Conservation (phyloP, 306 rosid genomes). For the Cucurbita pepo region DNA sequence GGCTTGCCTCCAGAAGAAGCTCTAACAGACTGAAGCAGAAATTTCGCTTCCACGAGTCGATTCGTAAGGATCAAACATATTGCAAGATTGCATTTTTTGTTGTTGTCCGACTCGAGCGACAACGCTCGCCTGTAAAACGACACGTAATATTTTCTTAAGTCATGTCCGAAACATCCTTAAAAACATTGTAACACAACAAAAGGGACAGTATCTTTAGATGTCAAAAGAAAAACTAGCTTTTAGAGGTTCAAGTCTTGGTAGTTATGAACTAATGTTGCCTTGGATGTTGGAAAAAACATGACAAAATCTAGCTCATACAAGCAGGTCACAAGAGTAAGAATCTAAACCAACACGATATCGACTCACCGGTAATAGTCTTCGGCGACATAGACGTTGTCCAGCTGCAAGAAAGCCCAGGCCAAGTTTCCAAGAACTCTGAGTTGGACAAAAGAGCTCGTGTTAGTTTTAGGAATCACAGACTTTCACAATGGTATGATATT, state of each 20-base stretch:
- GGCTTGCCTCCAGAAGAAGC: slow-evolving; percentile 39
- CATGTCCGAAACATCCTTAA: no score
- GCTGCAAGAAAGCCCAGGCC: slow-evolving; percentile 95
- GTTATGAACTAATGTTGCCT: background rate
- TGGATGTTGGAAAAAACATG: background rate
- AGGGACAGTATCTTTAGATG: no score
- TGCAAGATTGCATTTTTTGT: slow-evolving; percentile 90
- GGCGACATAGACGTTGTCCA: slow-evolving; percentile 37
- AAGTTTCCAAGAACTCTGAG: slow-evolving; percentile 73
- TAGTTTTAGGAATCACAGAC: no score
- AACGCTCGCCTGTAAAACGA: slow-evolving; percentile 48
- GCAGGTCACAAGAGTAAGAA: no score
- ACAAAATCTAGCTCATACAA: background rate
- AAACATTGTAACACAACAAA: no score
- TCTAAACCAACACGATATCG: background rate
- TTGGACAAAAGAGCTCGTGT: background rate
- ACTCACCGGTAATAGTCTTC: slow-evolving; percentile 65
- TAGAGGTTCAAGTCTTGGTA: no score
- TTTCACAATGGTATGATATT: no score
- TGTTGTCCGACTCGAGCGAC: slow-evolving; percentile 60
- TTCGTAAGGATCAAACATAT: slow-evolving; percentile 68
- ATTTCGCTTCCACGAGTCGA: slow-evolving; percentile 54
- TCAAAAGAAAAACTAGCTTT: no score
- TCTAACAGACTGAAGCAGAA: slow-evolving; percentile 61
- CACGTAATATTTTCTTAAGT: no score